Base-by-base conservation (phyloP, 2,329 filamentous ascomycete species). In the Aspergillus neotritici region DNA sequence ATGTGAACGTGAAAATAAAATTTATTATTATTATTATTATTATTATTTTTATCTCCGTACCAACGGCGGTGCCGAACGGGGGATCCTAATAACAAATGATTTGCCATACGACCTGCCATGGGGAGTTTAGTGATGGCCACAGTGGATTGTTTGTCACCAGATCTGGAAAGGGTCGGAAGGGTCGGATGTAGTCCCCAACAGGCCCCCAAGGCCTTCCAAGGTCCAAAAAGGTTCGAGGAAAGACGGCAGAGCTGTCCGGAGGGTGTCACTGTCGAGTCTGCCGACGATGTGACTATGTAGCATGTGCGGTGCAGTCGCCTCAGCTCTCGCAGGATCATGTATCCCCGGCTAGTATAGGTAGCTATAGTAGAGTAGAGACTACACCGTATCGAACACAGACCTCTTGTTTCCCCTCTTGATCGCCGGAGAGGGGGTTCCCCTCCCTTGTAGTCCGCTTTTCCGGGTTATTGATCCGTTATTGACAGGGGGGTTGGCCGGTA, bases 21-120 rank as follows among this genome's bases (percentile, higher is more conserved):
- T 45, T 42, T 40, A 34, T 37, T 21, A 42, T 5, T 34, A 28
- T 34, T 31, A 34, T 31, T 41, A 37, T 25, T 32, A 31, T 37
- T 35, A 34, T 29, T 12, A 32, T 31, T 17, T 16, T 36, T 31
- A 31, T 40, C 14, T 16, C 16, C 29, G n/a, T 16, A 21, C 35
- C 43, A 43, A 38, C 41, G 34, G 41, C 29, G 30, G 36, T 12
- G 34, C 11, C 11, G 15, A 17, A 36, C 41, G 33, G 33, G 40
- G 47, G 37, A 42, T 44, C 51, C 43, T 43, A 50, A 44, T 47
- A 47, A 46, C 49, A 52, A 42, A 32, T 35, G 52, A 51, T 48
- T 50, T 50, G 49, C 49, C 53, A 47, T 47, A 45, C 47, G 53
- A 54, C 49, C 42, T 54, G 51, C 51, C 49, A 41, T 47, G 49